Evolutionary conservation across 345 rosid genomes (phyloP).

Genomic region (Stellera chamaejasme): DNA sequence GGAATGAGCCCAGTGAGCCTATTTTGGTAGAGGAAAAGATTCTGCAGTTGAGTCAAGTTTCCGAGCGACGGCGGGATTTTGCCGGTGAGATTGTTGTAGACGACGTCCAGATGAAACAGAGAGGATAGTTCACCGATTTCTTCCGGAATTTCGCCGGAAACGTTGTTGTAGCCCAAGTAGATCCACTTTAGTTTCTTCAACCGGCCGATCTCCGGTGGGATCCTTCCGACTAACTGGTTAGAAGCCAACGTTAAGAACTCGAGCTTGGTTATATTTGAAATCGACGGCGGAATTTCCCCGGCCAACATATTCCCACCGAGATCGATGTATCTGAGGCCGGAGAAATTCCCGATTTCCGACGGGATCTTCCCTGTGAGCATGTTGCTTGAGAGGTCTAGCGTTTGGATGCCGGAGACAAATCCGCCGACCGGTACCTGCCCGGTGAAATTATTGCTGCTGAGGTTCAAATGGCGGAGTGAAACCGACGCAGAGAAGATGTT

Average conservation of each 20-base stretch:
- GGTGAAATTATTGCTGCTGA: constrained; percentile 83
- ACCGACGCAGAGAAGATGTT: constrained; percentile 33
- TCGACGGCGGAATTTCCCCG: constrained; percentile 46
- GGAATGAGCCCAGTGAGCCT: constrained; percentile 61
- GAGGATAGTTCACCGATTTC: constrained; percentile 46
- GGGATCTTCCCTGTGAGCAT: constrained; percentile 59
- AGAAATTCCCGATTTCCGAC: constrained; percentile 41
- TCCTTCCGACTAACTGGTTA: constrained; percentile 56
- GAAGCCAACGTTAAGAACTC: constrained; percentile 69
- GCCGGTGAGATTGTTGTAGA: constrained; percentile 79
- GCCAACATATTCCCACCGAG: constrained; percentile 73
- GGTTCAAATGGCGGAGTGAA: constrained; percentile 57
- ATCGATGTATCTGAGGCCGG: constrained; percentile 49
- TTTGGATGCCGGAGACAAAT: constrained; percentile 31
- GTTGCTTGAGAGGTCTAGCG: constrained; percentile 77
- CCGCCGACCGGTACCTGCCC: constrained; percentile 41
- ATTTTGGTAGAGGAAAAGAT: constrained; percentile 76
- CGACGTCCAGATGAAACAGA: constrained; percentile 75
- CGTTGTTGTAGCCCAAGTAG: constrained; percentile 82
- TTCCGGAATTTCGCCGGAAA: constrained; percentile 65
- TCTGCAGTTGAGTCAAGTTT: constrained; percentile 43
- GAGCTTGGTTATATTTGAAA: constrained; percentile 42
- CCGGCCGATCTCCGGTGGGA: constrained; percentile 43
- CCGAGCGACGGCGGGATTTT: constrained; percentile 58
- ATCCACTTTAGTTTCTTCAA: constrained; percentile 65